Base-by-base conservation (phyloP, 169 alveolate species). In the Plasmodium coatneyi region DNA sequence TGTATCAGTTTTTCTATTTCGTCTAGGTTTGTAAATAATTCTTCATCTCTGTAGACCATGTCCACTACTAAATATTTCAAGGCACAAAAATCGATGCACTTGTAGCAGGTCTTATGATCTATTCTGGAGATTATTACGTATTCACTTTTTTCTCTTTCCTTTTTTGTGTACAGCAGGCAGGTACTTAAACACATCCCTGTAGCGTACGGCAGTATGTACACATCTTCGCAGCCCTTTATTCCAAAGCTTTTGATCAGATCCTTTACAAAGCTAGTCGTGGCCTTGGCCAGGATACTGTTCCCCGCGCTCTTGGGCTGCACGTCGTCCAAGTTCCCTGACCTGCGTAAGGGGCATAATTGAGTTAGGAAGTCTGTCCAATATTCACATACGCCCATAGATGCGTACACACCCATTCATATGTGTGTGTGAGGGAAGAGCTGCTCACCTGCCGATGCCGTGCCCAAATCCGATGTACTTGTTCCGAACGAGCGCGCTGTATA, bases 131-230 rank as follows among this genome's bases (percentile, higher is more conserved):
- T 34, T 25, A 90, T 80, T 43, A 90, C 95, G 66, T 80, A 90
- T 70, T 90, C 80, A 41, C 95, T 90, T n/a, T 60, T 16, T 80
- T 60, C 49, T 60, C 92, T 90, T 32, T 43, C 7, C n/a, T 41
- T 66, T 76, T 76, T 90, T 25, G 82, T 66, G 54, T 81, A 90
- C 12, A 90, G 14, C 22, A 90, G 46, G 46, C 95, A 90, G 1
- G 95, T 90, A 76, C 92, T 80, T 46, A 90, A 12, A 46, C 92
- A 90, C 95, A 90, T 90, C 4, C 95, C 95, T 0, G 95, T 90
- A 43, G 95, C 95, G 76, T 90, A 90, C 71, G 95, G 95, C 32
- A 90, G 82, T 90, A 90, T 90, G 74, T 71, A 80, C 7, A 90
- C 95, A 71, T 90, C 95, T 34, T 90, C 80, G 52, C 95, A 90